Evolutionary conservation across 495 filamentous ascomycete species (phyloP), one percentile per base, ranked within the genome.

Genomic region (Podospora sp.): DNA sequence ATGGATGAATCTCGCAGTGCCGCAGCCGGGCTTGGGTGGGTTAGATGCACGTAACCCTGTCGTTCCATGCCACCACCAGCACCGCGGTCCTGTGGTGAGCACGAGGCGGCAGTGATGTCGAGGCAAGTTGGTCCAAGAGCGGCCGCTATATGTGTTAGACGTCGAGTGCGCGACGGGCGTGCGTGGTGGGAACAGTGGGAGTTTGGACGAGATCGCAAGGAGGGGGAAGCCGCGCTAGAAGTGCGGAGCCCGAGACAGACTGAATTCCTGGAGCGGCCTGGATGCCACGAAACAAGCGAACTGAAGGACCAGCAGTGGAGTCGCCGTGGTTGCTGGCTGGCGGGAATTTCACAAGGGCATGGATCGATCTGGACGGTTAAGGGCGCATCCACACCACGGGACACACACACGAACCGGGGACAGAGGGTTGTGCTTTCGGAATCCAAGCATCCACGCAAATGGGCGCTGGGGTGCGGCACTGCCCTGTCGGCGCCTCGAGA

Each of bases 1-100:
- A 21, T 22, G 16, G 64, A 50, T 61, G 55, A 64, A 68, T 68
- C 59, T 63, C 25, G 59, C 64, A 67, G 59, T 65, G 67, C 67
- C 61, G 67, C 70, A 63, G 50, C 2, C 22, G 9, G 52, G 14
- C 40, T 12, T 14, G 20, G n/a, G 52, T 55, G 21, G 26, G 56
- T 25, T 25, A 59, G 56, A 59, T 59, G 56, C 24, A 27, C 22
- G 56, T 29, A 27, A 59, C 21, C 26, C 56, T n/a, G 56, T 33
- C 27, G 56, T 22, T 27, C 56, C 56, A 59, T 59, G 56, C 56
- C 52, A 55, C 52, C n/a, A n/a, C 50, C 7, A 55, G 12, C 52
- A 26, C 24, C 52, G 20, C 6, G 52, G 52, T 2, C 22, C 52
- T 22, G 40, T 46, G 11, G 52, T 24, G 52, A 22, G 24, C 24